phyloP scores from a whole-genome alignment of 192 early-diverging fungal species.

The Pilaira anomala region DNA sequence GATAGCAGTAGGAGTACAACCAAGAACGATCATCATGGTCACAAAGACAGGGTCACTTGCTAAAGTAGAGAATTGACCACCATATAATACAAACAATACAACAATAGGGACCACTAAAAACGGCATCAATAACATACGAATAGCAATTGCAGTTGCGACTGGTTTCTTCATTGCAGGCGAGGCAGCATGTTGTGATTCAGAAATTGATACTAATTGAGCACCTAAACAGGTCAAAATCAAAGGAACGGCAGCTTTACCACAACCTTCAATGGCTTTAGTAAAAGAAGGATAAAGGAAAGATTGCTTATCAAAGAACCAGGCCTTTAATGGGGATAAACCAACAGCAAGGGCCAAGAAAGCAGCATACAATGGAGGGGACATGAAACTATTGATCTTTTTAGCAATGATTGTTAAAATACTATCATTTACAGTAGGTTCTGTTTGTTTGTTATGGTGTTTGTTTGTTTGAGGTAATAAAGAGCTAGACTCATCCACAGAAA shows the following conservation, averaged over 20 bases:
- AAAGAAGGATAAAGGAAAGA: constrained; percentile 51
- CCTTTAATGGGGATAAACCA: constrained; percentile 62
- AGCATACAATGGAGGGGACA: constrained; percentile 74
- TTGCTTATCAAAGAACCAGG: constrained; percentile 53
- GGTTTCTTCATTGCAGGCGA: constrained; percentile 32
- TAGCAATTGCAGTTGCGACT: constrained; percentile 25
- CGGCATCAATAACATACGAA: constrained; percentile 41
- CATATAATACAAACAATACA: constrained; percentile 28
- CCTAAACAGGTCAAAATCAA: constrained; percentile 75
- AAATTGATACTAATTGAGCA: constrained; percentile 49
- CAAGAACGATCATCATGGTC: constrained; percentile 60
- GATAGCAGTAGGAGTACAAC: constrained; percentile 66
- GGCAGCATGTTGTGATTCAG: constrained; percentile 11
- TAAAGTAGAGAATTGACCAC: constrained; percentile 37
- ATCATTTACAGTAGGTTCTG: background rate
- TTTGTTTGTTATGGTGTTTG: background rate
- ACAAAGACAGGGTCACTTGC: constrained; percentile 66
- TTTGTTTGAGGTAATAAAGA: constrained; percentile 8
- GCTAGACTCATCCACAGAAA: constrained; percentile 9
- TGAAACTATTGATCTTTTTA: constrained; percentile 27
- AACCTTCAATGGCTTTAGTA: constrained; percentile 64
- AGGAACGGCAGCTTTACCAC: constrained; percentile 76
- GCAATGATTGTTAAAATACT: background rate
- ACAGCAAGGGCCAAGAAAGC: constrained; percentile 63
- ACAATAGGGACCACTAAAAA: constrained; percentile 39